Evolutionary conservation across 169 alveolate genomes (phyloP).

Genomic region (Plasmodium vivax): DNA sequence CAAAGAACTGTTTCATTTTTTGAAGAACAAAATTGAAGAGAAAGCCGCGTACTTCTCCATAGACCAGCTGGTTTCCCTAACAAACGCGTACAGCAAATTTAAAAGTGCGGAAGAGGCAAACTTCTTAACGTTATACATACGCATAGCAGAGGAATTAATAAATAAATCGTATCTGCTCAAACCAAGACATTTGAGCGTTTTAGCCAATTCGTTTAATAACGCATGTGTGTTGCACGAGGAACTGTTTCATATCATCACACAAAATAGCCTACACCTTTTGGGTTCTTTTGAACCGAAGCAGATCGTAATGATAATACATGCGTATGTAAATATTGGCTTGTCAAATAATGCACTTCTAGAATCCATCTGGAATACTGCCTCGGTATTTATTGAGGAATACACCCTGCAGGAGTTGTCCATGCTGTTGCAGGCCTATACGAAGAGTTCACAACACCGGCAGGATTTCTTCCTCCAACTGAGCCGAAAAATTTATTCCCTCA

Average conservation of each 20-base stretch:
- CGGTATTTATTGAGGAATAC: slow-evolving; percentile 25
- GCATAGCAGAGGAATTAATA: slow-evolving; percentile 51
- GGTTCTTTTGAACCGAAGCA: slow-evolving; percentile 61
- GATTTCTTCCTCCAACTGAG: slow-evolving; percentile 8
- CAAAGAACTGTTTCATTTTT: slow-evolving; percentile 38
- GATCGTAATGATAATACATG: slow-evolving; percentile 62
- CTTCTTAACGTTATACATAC: slow-evolving; percentile 33
- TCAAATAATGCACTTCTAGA: slow-evolving; percentile 24
- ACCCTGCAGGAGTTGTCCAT: slow-evolving; percentile 56
- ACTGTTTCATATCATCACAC: slow-evolving; percentile 37
- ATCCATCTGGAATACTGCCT: slow-evolving; percentile 29
- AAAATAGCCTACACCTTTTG: slow-evolving; percentile 17
- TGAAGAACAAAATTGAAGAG: slow-evolving; percentile 34
- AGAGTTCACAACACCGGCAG: slow-evolving; percentile 46
- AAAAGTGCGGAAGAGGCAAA: slow-evolving; percentile 71
- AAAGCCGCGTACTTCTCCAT: slow-evolving; percentile 14
- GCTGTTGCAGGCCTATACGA: slow-evolving; percentile 67
- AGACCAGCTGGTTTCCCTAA: slow-evolving; percentile 57
- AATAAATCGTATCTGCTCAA: slow-evolving; percentile 48
- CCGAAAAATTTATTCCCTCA: neutral
- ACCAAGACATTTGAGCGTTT: slow-evolving; percentile 67
- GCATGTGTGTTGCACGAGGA: slow-evolving; percentile 63
- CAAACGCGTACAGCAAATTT: slow-evolving; percentile 64
- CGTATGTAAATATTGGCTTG: slow-evolving; percentile 63
- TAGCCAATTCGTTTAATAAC: slow-evolving; percentile 58